Conservation (phyloP, 371 early-diverging fungal genomes). For the Circinella minor region DNA sequence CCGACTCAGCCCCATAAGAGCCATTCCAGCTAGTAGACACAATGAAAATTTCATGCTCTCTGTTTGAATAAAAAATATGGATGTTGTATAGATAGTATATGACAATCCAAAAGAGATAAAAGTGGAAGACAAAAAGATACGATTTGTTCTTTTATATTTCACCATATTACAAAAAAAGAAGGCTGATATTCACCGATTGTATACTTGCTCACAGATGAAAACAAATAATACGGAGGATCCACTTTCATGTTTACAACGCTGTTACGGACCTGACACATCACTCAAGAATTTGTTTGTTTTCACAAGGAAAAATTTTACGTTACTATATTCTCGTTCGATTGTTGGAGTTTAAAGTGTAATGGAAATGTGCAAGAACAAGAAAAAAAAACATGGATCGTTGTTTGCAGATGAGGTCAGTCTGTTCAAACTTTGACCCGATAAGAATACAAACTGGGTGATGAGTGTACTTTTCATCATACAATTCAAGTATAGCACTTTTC, state of each 20-base stretch:
- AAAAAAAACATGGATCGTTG: no score
- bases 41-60: constrained; percentile 8
- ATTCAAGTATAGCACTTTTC: no score
- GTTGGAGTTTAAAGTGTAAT: no score
- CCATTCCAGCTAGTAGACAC: not conserved
- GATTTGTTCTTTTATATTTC: no score
- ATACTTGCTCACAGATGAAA: not conserved
- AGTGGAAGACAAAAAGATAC: not conserved
- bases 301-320: no score
- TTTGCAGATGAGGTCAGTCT: no score
- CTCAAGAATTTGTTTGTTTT: not conserved
- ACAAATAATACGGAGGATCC: constrained; percentile 4
- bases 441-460: no score
- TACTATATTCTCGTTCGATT: no score
- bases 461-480: no score
- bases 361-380: no score
- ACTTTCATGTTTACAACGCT: not conserved
- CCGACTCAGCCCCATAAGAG: not conserved
- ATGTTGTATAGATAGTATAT: not conserved
- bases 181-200: constrained; percentile 13
- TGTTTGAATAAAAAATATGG: no score
- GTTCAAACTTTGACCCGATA: no score
- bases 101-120: not conserved
- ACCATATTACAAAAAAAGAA: not conserved
- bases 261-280: not conserved